Base-by-base conservation (phyloP, 768 basidiomycete species). In the Strobilomyces echinocephalus region DNA sequence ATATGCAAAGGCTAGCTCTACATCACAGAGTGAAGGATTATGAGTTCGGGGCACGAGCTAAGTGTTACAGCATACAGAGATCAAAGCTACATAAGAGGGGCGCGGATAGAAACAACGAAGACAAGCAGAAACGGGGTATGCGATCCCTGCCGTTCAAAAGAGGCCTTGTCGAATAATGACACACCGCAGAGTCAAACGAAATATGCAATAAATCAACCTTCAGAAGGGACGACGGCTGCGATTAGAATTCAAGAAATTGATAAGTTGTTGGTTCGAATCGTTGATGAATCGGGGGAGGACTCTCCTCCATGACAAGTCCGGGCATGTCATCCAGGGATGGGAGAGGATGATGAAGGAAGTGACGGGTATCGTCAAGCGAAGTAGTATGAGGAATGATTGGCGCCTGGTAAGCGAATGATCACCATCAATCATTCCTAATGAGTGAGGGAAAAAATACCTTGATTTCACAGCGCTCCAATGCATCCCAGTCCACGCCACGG, bases 401-500 rank as follows among this genome's bases (percentile, higher is more conserved):
- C 36, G 91, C 91, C 90, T 92, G 61, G 50, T 36, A 51, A 52
- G 60, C 28, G 59, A 50, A 38, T 10, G 15, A 33, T 39, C 18
- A 45, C 50, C 10, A 11, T 60, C 38, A 45, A 30, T 42, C 42
- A 24, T 28, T 33, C 24, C 30, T 53, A 30, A 36, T 34, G n/a
- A 41, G n/a, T 30, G 41, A 49, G 46, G 39, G 58, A 46, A 33
- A 42, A 72, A 81, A 64, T 60, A 91, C 92, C 64, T 85, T 81
- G 53, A 95, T 95, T 70, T 93, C 88, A 51, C 88, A 82, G 34
- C 87, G 81, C 66, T 91, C 89, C 39, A 95, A 72, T 3, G 89
- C 88, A 54, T 82, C 84, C 93, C 93, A 95, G 64, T 95, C 91
- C 34, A 95, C 93, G 14, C 93, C 94, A 67, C 86, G 79, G 75